A percentile compares a stretch with the other conserved stretches of the same genome.
phyloP scores from a whole-genome alignment of 83 land plant species.

The Picea mariana region DNA sequence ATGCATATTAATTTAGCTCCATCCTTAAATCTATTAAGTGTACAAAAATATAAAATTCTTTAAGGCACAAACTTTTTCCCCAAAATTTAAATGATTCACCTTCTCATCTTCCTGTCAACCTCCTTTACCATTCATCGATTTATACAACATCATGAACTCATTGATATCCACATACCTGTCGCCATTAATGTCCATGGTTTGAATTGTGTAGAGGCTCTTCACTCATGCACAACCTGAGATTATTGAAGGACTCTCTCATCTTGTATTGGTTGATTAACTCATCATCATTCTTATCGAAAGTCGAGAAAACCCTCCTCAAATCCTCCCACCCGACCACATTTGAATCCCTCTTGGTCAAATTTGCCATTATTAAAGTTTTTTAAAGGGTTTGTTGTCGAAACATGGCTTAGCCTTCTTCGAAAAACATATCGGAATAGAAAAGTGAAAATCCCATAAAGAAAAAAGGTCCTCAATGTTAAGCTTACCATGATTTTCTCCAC shows the following conservation, averaged over 20 bases:
- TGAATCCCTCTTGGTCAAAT: not conserved
- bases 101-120: not conserved
- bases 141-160: constrained; percentile 51
- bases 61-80: no score
- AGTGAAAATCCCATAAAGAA: not conserved
- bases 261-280: constrained; percentile 55
- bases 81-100: no score
- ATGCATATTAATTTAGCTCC: no score
- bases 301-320: constrained; percentile 36
- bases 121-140: constrained; percentile 12
- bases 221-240: constrained; percentile 24
- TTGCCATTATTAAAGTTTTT: not conserved
- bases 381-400: not conserved
- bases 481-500: not conserved
- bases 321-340: not conserved
- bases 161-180: constrained; percentile 56
- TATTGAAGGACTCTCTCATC: constrained; percentile 45
- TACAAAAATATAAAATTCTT: no score
- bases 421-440: not conserved
- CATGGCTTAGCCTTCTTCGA: not conserved
- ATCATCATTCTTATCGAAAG: constrained; percentile 62
- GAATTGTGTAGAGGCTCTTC: constrained; percentile 18
- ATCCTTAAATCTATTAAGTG: no score
- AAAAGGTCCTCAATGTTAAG: not conserved
- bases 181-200: constrained; percentile 44